Percentiles rank a stretch among this genome's conserved stretches.
These are phyloP conservation scores for Penicillium cosmopolitanum DNA, from an alignment of 495 filamentous ascomycete genomes.

Conservation along the genomic window DNA sequence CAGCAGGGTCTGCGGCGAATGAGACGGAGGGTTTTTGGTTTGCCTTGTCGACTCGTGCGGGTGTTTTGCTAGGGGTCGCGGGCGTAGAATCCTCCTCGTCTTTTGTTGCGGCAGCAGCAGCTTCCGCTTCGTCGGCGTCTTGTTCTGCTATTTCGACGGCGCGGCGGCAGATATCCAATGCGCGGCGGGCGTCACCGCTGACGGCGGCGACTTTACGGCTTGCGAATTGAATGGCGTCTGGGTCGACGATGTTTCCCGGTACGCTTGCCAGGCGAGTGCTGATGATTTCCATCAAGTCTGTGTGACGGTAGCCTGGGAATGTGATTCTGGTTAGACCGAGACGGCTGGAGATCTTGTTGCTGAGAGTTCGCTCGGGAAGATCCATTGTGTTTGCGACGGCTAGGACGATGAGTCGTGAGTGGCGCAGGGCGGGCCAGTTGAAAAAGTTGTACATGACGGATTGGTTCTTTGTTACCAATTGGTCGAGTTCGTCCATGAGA, in stretches of 20 bases:
- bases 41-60: constrained; percentile 37
- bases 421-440: constrained; percentile 95
- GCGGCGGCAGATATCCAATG: constrained; percentile 92
- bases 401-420: constrained; percentile 91
- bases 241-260: constrained; percentile 84
- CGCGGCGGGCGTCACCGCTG: constrained; percentile 88
- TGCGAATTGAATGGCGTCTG: constrained; percentile 95
- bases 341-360: constrained; percentile 96
- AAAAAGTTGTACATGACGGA: constrained; percentile 99
- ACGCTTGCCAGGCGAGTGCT: constrained; percentile 85
- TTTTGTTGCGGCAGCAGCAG: constrained; percentile 15
- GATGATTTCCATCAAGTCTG: constrained; percentile 97
- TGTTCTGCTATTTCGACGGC: constrained; percentile 95
- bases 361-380: constrained; percentile 91
- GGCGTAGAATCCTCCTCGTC: constrained; percentile 44
- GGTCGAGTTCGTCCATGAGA: constrained; percentile 98
- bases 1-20: neutral
- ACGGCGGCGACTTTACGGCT: constrained; percentile 96
- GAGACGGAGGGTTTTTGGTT: constrained; percentile 10
- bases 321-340: constrained; percentile 90
- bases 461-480: constrained; percentile 95
- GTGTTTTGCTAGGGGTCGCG: constrained; percentile 51
- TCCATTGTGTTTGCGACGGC: constrained; percentile 99
- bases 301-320: constrained; percentile 96
- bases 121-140: constrained; percentile 49